These are phyloP conservation scores for Verticillium isaacii DNA, from an alignment of 2,329 filamentous ascomycete genomes.

Conservation along the genomic window DNA sequence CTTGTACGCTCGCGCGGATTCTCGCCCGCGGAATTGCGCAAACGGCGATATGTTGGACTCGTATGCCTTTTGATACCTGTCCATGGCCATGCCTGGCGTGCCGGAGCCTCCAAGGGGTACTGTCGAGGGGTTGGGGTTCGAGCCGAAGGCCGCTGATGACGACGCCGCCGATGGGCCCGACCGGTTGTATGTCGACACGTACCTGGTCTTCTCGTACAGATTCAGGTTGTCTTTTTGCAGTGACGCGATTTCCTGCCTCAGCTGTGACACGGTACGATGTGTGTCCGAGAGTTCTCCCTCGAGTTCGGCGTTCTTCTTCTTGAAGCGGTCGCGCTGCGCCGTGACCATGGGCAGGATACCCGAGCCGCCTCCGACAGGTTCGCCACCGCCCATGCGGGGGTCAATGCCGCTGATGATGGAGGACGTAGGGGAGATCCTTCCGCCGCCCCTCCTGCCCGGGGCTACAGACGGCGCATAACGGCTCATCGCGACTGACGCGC, in stretches of 20 bases:
- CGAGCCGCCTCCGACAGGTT: conserved; percentile 67
- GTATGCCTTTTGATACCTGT: conserved; percentile 87
- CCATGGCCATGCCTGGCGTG: conserved; percentile 62
- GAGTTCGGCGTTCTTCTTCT: conserved; percentile 87
- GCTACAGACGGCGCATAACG: conserved; percentile 64
- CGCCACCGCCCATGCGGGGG: conserved; percentile 52
- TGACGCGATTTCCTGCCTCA: conserved; percentile 85
- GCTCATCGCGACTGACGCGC: conserved; percentile 82
- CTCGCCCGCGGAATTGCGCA: conserved; percentile 89
- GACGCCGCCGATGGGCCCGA: conserved; percentile 55
- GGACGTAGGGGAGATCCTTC: conserved; percentile 80
- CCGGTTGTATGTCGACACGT: conserved; percentile 89
- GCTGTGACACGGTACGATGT: conserved; percentile 75
- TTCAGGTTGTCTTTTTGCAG: conserved; percentile 95
- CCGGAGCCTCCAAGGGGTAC: conserved; percentile 53
- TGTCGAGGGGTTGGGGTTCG: conserved; percentile 72
- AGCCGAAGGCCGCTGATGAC: conserved; percentile 59
- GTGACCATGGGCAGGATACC: conserved; percentile 98
- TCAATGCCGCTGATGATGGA: conserved; percentile 99
- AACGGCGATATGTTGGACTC: conserved; percentile 95
- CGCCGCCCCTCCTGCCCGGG: conserved; percentile 55
- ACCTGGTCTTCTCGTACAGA: conserved; percentile 95
- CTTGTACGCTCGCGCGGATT: conserved; percentile 85
- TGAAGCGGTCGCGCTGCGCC: conserved; percentile 95
- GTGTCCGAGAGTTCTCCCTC: conserved; percentile 85